Base-by-base conservation (phyloP, 2,329 filamentous ascomycete genomes). In the Verticillium alfalfae region DNA sequence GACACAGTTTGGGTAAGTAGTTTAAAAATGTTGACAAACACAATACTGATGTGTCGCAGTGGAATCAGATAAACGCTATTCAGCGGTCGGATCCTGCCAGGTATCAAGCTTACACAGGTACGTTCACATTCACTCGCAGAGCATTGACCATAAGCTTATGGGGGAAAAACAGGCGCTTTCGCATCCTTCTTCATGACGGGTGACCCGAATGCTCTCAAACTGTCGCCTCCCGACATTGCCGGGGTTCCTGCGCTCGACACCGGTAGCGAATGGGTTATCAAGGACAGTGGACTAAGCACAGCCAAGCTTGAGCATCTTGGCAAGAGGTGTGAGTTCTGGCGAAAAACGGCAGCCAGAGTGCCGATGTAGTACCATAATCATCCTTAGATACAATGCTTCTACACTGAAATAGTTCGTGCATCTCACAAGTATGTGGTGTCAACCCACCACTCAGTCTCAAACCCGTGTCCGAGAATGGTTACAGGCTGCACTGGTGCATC, bases 181-280 rank as follows among this genome's bases (percentile, higher is more conserved):
- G 84, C 82, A 0, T 84, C 81, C 31, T 88, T 87, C 70, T 81
- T 88, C 62, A 78, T 83, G 69, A 85, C 82, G 0, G 84, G 83
- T 0, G 78, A 87, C 69, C 84, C 85, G 0, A 87, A 88, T 66
- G 72, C 76, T 13, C 76, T 83, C 62, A 87, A 87, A 62, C 64
- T 87, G 39, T 86, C 83, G 0, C 74, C 77, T 60, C 62, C 62
- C 1, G 74, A 71, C 34, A 68, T 78, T 56, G 70, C 71, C 16
- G 79, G 74, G 1, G 79, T 86, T 8, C 84, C 84, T 1, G 63
- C 69, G 10, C 65, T 82, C 8, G 67, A 70, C 18, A 68, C 72
- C 0, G 76, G 74, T 0, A 68, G 78, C 61, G 79, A 87, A 69
- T 87, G 84, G 67, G 76, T 86, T 3, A 75, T 87, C 39, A 69